phyloP scores from a whole-genome alignment of 805 yeast genomes.

The Ogataea ramenticola region DNA sequence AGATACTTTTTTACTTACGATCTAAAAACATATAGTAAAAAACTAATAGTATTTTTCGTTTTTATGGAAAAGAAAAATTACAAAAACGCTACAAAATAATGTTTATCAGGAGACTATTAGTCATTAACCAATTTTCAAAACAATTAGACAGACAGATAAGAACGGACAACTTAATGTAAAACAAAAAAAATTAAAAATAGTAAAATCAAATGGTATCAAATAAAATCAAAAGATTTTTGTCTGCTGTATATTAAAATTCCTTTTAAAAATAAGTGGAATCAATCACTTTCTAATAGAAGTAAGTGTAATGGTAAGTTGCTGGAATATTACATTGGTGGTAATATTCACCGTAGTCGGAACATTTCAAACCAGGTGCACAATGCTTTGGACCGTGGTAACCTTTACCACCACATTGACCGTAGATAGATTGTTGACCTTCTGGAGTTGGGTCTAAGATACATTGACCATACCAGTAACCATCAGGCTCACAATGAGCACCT shows the following conservation, averaged over 20 bases:
- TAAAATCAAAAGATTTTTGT: too few species aligned
- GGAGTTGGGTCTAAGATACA: slow-evolving; percentile 4
- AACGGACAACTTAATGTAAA: not conserved
- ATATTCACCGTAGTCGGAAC: slow-evolving; percentile 4
- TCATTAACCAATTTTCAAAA: too few species aligned
- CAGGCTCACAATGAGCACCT: slow-evolving; percentile 4
- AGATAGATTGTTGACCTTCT: not conserved
- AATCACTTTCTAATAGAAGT: not conserved
- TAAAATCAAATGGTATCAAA: too few species aligned
- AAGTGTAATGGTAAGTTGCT: slow-evolving; percentile 2
- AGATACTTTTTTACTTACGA: too few species aligned
- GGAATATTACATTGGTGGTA: slow-evolving; percentile 8
- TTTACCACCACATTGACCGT: slow-evolving; percentile 8
- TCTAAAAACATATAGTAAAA: too few species aligned
- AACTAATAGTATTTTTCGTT: too few species aligned
- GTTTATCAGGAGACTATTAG: too few species aligned
- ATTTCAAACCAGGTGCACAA: slow-evolving; percentile 5
- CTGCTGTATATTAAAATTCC: too few species aligned
- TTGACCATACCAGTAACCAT: slow-evolving; percentile 6
- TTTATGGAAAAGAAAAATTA: too few species aligned
- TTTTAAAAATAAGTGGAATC: too few species aligned
- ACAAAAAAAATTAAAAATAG: not conserved
- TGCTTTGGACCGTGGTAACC: slow-evolving; percentile 1
- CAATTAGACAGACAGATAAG: too few species aligned
- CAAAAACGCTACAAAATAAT: too few species aligned